These are phyloP conservation scores for Trypanosoma theileri DNA, from an alignment of 208 protist genomes.

Conservation along the genomic window DNA sequence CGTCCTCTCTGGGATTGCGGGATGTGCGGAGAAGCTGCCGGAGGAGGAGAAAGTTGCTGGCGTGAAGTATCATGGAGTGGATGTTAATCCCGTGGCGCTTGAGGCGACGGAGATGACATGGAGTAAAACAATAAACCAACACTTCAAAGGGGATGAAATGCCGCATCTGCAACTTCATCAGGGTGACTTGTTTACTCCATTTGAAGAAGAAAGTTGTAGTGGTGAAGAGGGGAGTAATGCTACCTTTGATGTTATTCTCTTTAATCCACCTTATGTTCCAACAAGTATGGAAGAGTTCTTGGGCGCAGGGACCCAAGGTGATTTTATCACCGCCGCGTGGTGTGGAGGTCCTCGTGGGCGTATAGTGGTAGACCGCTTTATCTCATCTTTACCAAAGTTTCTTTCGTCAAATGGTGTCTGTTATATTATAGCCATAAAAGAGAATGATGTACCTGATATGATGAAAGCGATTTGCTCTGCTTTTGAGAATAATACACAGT, in stretches of 20 bases:
- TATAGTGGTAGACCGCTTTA: constrained; percentile 82
- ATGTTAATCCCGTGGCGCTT: constrained; percentile 83
- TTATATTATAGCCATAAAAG: constrained; percentile 79
- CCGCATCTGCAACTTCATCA: constrained; percentile 26
- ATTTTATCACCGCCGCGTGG: constrained; percentile 83
- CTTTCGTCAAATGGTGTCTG: constrained; percentile 45
- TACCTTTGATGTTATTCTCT: constrained; percentile 75
- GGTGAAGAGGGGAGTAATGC: background rate
- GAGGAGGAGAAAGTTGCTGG: background rate
- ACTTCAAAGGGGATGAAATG: constrained; percentile 17
- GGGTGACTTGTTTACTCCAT: constrained; percentile 45
- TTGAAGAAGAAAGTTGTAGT: constrained; percentile 7
- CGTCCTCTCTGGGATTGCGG: constrained; percentile 30
- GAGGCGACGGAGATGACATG: constrained; percentile 78
- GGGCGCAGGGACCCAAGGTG: constrained; percentile 41
- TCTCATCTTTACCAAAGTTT: constrained; percentile 48
- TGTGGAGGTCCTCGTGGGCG: constrained; percentile 81
- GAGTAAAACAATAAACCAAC: constrained; percentile 41
- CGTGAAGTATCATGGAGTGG: constrained; percentile 53
- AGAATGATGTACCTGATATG: constrained; percentile 79
- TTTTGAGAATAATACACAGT: constrained; percentile 14
- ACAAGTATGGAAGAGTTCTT: constrained; percentile 78
- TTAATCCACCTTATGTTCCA: constrained; percentile 90
- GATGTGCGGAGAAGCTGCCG: background rate
- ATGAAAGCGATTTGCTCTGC: constrained; percentile 38